These are phyloP conservation scores for Tetrahymena elliotti DNA, from an alignment of 73 alveolate genomes.

Conservation along the genomic window DNA sequence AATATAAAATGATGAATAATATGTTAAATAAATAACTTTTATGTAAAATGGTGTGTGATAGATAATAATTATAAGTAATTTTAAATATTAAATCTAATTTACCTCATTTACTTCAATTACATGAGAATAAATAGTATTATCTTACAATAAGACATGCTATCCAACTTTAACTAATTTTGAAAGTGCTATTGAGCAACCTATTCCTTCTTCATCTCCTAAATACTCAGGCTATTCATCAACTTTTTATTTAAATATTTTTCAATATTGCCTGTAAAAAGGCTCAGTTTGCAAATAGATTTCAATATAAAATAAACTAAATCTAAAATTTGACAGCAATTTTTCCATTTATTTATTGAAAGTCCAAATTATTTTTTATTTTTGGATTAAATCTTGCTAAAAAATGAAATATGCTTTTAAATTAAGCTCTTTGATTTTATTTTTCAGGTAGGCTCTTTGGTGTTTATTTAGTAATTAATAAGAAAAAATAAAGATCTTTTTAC, in stretches of 20 bases:
- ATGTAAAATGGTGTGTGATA: neutral
- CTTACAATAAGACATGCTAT: neutral
- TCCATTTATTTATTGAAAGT: too few species aligned
- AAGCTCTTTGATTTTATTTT: too few species aligned
- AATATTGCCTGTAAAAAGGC: neutral
- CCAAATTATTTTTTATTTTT: too few species aligned
- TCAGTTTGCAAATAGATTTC: neutral
- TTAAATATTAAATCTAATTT: neutral
- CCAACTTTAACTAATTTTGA: neutral
- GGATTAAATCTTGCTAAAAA: too few species aligned
- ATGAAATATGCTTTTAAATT: too few species aligned
- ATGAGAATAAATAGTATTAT: neutral
- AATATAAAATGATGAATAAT: conserved; percentile 39
- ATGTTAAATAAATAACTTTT: conserved; percentile 23
- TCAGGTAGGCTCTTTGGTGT: neutral
- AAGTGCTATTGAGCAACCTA: neutral
- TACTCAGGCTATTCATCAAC: neutral
- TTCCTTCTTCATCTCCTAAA: neutral
- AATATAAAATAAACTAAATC: too few species aligned
- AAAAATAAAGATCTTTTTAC: neutral
- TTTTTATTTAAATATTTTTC: neutral
- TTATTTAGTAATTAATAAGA: neutral
- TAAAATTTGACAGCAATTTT: too few species aligned
- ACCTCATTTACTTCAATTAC: neutral
- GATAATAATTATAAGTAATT: neutral